Percentiles rank a stretch among this genome's conserved stretches.
phyloP scores from a whole-genome alignment of 768 basidiomycete species.

The Pleurotus tuoliensis region DNA sequence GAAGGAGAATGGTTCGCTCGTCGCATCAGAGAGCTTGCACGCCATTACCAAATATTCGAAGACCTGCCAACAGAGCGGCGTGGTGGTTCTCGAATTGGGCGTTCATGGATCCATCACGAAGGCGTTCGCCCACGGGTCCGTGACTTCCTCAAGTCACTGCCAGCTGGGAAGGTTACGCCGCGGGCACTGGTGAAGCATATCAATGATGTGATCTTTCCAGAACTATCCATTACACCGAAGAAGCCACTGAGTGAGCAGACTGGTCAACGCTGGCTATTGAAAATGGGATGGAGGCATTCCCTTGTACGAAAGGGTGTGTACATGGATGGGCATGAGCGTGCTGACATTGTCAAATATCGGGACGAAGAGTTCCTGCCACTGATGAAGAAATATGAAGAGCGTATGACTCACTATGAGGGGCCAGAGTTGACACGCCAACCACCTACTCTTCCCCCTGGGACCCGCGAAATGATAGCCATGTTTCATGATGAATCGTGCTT shows the following conservation, averaged over 20 bases:
- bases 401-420: conserved; percentile 18
- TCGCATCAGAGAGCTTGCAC: conserved; percentile 23
- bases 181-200: conserved; percentile 18
- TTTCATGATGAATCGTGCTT: conserved; percentile 30
- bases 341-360: conserved; percentile 29
- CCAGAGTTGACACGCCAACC: conserved; percentile 14
- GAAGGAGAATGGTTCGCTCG: conserved; percentile 24
- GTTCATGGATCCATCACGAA: conserved; percentile 20
- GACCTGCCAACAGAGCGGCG: conserved; percentile 24
- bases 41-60: conserved; percentile 34
- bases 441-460: conserved; percentile 19
- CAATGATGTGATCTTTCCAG: conserved; percentile 25
- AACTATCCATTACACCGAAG: conserved; percentile 22
- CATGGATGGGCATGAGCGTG: conserved; percentile 33
- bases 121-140: conserved; percentile 10
- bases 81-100: conserved; percentile 17
- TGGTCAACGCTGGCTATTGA: conserved; percentile 33
- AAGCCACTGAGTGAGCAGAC: conserved; percentile 24
- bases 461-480: conserved; percentile 19
- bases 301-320: conserved; percentile 29
- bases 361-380: conserved; percentile 22
- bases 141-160: conserved; percentile 18
- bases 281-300: conserved; percentile 26
- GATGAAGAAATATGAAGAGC: conserved; percentile 21
- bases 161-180: conserved; percentile 27